Percentiles rank a stretch among this genome's conserved stretches.
phyloP scores from a whole-genome alignment of 129 eudicot genomes.

The Flaveria robusta region DNA sequence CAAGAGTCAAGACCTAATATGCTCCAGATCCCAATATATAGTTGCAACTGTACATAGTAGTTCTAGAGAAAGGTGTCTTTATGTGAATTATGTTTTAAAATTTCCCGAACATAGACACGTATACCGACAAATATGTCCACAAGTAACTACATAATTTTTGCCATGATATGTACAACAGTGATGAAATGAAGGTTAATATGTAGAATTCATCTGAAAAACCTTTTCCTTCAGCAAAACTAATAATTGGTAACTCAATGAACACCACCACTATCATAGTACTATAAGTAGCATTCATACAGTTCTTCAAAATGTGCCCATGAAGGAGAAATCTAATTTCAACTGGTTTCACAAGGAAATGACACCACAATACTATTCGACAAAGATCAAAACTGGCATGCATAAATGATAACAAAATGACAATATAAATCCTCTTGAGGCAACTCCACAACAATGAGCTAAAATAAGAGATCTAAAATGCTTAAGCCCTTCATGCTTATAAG shows the following conservation, averaged over 20 bases:
- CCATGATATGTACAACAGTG: slow-evolving; percentile 7
- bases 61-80: background rate
- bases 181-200: slow-evolving; percentile 20
- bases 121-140: background rate
- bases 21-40: slow-evolving; percentile 10
- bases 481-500: too few species aligned
- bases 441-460: too few species aligned
- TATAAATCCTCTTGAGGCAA: too few species aligned
- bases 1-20: background rate
- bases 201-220: background rate
- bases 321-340: too few species aligned
- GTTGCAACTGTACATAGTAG: background rate
- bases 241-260: background rate
- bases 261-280: background rate
- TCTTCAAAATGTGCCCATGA: too few species aligned
- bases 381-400: too few species aligned
- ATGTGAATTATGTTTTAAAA: background rate
- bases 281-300: background rate
- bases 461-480: too few species aligned
- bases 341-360: too few species aligned
- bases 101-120: background rate
- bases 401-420: too few species aligned
- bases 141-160: background rate
- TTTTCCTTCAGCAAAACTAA: too few species aligned
- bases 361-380: too few species aligned